Base-by-base conservation (phyloP, 345 rosid species). In the Camelina laxa region DNA sequence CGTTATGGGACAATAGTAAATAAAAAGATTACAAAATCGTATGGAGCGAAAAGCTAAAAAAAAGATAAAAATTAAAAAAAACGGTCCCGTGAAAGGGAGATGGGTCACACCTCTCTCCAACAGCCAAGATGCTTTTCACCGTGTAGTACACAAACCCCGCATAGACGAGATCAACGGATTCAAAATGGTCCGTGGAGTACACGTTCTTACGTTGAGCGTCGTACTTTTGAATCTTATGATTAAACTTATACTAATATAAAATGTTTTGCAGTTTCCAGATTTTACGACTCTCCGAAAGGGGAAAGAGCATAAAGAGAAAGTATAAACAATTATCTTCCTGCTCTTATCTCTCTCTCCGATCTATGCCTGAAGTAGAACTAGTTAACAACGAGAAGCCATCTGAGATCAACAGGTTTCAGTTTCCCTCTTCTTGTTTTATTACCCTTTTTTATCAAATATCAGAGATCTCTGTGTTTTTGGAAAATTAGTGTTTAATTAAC, bases 331-430 rank as follows among this genome's bases (percentile, higher is more conserved):
- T 33, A 63, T 57, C 75, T 64, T 48, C 9, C 10, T 64, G 19
- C 47, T 41, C 63, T 64, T 35, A 9, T 60, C 30, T 60, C 49
- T 60, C 49, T 42, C 44, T 64, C 27, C 66, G 75, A 77, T 77
- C 76, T 77, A 77, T 77, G 69, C 62, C 72, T 77, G 49, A 77
- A 77, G 61, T n/a, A 67, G 72, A 77, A 71, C 67, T 70, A 22
- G 67, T 64, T 47, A 70, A 76, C 71, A 64, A 76, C 66, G 14
- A 64, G 75, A 76, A 76, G 60, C 45, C 14, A 36, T 64, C 67
- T 48, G 19, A 70, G 67, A 50, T 65, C 58, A 57, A 19, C 61
- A 77, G 80, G 80, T 77, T 69, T 68, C 24, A 22, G 60, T 70
- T 55, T 57, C 35, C 33, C 58, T 33, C 47, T 60, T 61, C 44